Evolutionary conservation across 495 filamentous ascomycete genomes (phyloP).

Genomic region (Cetradonia linearis): DNA sequence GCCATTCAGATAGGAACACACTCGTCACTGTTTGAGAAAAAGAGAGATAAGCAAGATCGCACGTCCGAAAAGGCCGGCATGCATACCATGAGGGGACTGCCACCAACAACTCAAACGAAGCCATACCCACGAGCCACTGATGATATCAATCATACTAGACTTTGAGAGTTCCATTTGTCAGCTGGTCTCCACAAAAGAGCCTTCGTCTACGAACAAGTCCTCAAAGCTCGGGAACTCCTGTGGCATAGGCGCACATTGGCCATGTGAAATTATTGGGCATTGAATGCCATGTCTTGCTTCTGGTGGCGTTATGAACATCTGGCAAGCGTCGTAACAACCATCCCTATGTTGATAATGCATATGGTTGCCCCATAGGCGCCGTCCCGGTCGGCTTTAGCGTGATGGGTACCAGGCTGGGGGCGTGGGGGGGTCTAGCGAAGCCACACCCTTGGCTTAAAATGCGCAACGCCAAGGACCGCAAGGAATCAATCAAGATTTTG

Average conservation of each 20-base stretch:
- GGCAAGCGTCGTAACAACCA: not conserved
- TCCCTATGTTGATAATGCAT: not conserved
- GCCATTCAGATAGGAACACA: not conserved
- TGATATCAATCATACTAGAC: not conserved
- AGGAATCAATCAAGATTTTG: constrained; percentile 2
- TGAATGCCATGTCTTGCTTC: constrained; percentile 5
- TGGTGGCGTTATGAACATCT: constrained; percentile 1
- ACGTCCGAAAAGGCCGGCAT: constrained; percentile 8
- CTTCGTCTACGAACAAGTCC: not conserved
- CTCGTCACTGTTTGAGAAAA: not conserved
- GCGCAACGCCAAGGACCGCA: not conserved
- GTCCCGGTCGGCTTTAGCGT: not conserved
- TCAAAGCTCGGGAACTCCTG: not conserved
- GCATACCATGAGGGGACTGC: not conserved
- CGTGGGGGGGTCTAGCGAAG: constrained; percentile 13
- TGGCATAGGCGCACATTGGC: constrained; percentile 6
- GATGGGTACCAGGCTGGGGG: not conserved
- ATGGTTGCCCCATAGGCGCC: constrained; percentile 1
- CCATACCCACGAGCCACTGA: constrained; percentile 1
- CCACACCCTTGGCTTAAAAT: constrained; percentile 1
- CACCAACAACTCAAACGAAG: not conserved
- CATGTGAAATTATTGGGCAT: constrained; percentile 11
- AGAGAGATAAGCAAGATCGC: not conserved
- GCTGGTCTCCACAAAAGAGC: not conserved
- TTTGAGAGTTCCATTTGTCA: not conserved